A percentile compares a stretch with the other conserved stretches of the same genome.
These are phyloP conservation scores for Fusarium nanum DNA, from an alignment of 2,329 filamentous ascomycete species.

Conservation along the genomic window DNA sequence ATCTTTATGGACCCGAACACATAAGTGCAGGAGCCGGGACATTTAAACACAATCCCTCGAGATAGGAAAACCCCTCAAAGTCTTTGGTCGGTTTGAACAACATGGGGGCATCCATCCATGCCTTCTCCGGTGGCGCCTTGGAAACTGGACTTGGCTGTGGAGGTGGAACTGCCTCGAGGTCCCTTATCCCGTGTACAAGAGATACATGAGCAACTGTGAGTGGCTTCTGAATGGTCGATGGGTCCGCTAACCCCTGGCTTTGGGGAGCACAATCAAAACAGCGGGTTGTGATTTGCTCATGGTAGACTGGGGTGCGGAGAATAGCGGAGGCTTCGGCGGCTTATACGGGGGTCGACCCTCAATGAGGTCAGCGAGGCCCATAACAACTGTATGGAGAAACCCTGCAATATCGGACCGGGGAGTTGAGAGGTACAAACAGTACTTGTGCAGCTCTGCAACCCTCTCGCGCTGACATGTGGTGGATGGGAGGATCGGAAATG, in stretches of 20 bases:
- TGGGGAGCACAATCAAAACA: not conserved
- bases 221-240: constrained; percentile 15
- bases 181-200: constrained; percentile 30
- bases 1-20: constrained; percentile 24
- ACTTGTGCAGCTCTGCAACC: constrained; percentile 18
- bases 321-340: constrained; percentile 41
- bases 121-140: constrained; percentile 38
- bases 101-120: constrained; percentile 35
- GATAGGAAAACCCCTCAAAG: constrained; percentile 47
- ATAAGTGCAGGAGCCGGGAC: constrained; percentile 31
- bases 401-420: constrained; percentile 34
- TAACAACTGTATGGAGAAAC: constrained; percentile 44
- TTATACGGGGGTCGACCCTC: constrained; percentile 40
- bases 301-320: constrained; percentile 19
- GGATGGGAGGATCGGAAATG: constrained; percentile 29
- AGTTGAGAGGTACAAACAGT: constrained; percentile 16
- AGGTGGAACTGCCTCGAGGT: constrained; percentile 32
- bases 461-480: constrained; percentile 17
- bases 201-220: constrained; percentile 21
- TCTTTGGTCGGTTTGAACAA: constrained; percentile 41
- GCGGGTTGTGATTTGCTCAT: constrained; percentile 16
- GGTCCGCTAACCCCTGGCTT: constrained; percentile 19
- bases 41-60: constrained; percentile 41
- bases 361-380: constrained; percentile 42
- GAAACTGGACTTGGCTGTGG: constrained; percentile 41